phyloP scores from a whole-genome alignment of 345 rosid genomes.

The Viola odorata region DNA sequence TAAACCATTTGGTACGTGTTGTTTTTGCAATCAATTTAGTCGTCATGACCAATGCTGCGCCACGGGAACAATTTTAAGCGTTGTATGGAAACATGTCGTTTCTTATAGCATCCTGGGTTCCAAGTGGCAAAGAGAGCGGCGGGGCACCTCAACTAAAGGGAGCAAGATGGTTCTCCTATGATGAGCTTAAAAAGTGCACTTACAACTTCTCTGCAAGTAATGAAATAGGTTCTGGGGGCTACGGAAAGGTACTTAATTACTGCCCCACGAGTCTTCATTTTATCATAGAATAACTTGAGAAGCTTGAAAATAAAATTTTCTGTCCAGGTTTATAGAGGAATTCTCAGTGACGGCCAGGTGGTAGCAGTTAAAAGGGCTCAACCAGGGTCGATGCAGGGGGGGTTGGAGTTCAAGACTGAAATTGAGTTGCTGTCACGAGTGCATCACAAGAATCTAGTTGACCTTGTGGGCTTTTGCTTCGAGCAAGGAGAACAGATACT shows the following conservation, averaged over 20 bases:
- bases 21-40: background rate
- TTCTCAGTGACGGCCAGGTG: constrained; percentile 65
- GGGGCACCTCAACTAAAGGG: constrained; percentile 92
- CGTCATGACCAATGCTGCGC: background rate
- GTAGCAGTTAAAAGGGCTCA: constrained; percentile 91
- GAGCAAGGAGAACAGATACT: constrained; percentile 91
- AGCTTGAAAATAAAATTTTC: background rate
- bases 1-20: constrained; percentile 69
- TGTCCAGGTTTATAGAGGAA: constrained; percentile 75
- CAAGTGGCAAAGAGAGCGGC: constrained; percentile 79
- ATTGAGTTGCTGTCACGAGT: constrained; percentile 91
- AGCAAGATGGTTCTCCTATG: constrained; percentile 90
- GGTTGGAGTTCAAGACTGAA: constrained; percentile 91
- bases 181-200: constrained; percentile 81
- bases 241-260: constrained; percentile 56
- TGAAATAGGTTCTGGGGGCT: constrained; percentile 92
- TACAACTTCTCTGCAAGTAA: constrained; percentile 60
- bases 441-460: constrained; percentile 91
- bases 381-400: constrained; percentile 89
- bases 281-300: no score
- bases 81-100: background rate
- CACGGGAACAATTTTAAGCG: no score
- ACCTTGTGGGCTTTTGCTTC: constrained; percentile 85
- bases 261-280: no score
- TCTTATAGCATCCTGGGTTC: constrained; percentile 78